Evolutionary conservation across 345 rosid genomes (phyloP).

Genomic region (Aurinia saxatilis): DNA sequence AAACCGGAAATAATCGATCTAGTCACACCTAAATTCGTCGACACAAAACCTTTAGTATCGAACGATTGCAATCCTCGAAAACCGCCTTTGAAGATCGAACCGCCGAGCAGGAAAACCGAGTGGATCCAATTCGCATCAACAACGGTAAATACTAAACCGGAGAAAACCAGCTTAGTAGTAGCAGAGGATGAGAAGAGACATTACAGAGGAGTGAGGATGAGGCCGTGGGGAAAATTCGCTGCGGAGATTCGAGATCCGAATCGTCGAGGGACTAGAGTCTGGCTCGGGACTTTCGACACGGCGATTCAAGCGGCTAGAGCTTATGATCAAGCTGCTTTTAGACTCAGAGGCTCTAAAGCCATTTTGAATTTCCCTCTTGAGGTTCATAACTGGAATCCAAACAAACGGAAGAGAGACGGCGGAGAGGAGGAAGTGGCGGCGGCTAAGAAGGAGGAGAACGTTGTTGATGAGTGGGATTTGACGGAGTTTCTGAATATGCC

Average conservation of each 20-base stretch:
- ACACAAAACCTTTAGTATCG: background rate
- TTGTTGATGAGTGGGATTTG: conserved; percentile 35
- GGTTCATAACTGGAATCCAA: conserved; percentile 35
- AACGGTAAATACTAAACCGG: conserved; percentile 7
- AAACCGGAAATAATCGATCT: conserved; percentile 39
- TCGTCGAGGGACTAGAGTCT: conserved; percentile 59
- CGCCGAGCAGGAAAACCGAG: conserved; percentile 36
- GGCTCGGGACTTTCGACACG: conserved; percentile 85
- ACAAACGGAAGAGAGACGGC: conserved; percentile 37
- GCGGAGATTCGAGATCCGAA: conserved; percentile 94
- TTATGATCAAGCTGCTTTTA: conserved; percentile 77
- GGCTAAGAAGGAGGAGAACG: conserved; percentile 30
- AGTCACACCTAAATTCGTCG: conserved; percentile 22
- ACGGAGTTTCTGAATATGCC: conserved; percentile 45
- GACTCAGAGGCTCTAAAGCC: conserved; percentile 75
- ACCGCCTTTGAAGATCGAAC: conserved; percentile 44
- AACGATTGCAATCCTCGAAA: no score
- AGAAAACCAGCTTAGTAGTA: no score
- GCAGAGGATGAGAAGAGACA: conserved; percentile 37
- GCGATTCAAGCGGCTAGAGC: conserved; percentile 79
- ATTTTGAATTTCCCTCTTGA: conserved; percentile 84
- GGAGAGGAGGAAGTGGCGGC: conserved; percentile 5
- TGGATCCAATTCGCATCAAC: conserved; percentile 41
- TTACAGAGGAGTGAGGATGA: conserved; percentile 83
- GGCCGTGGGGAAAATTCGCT: conserved; percentile 97